Percentiles rank a stretch among this genome's conserved stretches.
phyloP scores from a whole-genome alignment of 371 early-diverging fungal genomes.

The Mucor sp. region DNA sequence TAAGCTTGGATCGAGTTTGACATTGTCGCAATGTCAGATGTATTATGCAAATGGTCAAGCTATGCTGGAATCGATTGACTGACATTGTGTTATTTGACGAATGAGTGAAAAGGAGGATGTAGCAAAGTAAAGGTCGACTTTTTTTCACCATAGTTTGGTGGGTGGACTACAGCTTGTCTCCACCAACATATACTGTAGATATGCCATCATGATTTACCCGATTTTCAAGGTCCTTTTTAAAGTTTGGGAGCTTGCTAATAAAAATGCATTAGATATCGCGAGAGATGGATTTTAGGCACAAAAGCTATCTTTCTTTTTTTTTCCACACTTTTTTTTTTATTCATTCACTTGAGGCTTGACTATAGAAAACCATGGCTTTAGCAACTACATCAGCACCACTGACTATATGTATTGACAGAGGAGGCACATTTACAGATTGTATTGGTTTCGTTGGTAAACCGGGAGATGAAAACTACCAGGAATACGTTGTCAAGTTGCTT shows the following conservation, averaged over 20 bases:
- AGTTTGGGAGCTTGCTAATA: neutral
- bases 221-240: neutral
- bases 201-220: neutral
- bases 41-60: no score
- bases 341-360: neutral
- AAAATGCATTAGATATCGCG: neutral
- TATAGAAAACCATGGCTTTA: neutral
- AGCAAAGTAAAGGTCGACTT: no score
- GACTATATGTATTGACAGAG: conserved; percentile 81
- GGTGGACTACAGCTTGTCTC: no score
- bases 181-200: no score
- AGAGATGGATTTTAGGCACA: neutral
- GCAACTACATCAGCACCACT: conserved; percentile 15
- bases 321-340: neutral
- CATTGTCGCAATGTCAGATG: no score
- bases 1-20: no score
- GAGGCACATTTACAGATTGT: conserved; percentile 92
- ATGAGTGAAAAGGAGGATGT: no score
- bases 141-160: no score
- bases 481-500: conserved; percentile 78
- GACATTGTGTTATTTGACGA: no score
- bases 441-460: conserved; percentile 67
- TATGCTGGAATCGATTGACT: no score
- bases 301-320: neutral
- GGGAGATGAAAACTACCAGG: conserved; percentile 51